These are phyloP conservation scores for Nemania abortiva DNA, from an alignment of 2,329 filamentous ascomycete genomes.

Conservation along the genomic window DNA sequence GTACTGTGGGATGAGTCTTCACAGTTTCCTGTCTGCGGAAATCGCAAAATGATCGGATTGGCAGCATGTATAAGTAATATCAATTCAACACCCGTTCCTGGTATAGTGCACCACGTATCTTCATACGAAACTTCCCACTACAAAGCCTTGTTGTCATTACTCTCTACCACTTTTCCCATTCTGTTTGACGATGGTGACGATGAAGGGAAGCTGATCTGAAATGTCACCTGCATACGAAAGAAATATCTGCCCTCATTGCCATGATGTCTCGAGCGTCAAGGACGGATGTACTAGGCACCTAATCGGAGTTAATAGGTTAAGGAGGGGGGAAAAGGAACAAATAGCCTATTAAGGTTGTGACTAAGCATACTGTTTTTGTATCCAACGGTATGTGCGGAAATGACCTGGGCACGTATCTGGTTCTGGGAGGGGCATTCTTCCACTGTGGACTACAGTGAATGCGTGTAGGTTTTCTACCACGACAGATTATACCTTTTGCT, in stretches of 20 bases:
- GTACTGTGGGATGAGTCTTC: conserved; percentile 10
- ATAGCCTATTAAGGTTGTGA: conserved; percentile 17
- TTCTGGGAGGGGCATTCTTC: conserved; percentile 14
- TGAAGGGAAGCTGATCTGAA: conserved; percentile 27
- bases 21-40: conserved; percentile 29
- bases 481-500: conserved; percentile 12
- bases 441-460: conserved; percentile 15
- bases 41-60: conserved; percentile 25
- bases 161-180: conserved; percentile 23
- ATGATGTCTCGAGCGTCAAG: conserved; percentile 22
- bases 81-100: conserved; percentile 32
- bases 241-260: conserved; percentile 23
- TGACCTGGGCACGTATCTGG: conserved; percentile 24
- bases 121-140: conserved; percentile 21
- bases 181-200: conserved; percentile 28
- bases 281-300: conserved; percentile 20
- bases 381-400: conserved; percentile 25
- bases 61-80: conserved; percentile 42
- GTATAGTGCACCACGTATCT: conserved; percentile 29
- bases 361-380: conserved; percentile 26
- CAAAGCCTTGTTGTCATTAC: conserved; percentile 24
- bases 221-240: conserved; percentile 27
- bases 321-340: conserved; percentile 26
- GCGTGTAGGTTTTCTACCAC: conserved; percentile 6
- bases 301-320: conserved; percentile 32